Evolutionary conservation across 768 basidiomycete species (phyloP).

Genomic region (Tulasnella sp.): DNA sequence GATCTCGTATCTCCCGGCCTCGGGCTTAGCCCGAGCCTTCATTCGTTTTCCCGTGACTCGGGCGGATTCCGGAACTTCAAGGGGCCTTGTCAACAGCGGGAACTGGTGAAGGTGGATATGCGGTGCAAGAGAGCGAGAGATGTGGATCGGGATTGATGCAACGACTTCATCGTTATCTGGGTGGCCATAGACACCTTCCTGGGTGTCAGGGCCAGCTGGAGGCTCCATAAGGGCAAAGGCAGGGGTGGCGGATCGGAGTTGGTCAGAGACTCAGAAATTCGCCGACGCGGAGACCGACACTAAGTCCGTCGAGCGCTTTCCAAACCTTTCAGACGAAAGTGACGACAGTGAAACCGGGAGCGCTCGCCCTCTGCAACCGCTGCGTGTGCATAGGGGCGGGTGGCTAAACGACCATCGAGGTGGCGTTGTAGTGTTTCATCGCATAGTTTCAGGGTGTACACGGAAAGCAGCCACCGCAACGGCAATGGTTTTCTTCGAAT

Average conservation of each 20-base stretch:
- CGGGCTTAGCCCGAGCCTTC: conserved; percentile 65
- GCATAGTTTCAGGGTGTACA: neutral
- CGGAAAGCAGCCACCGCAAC: neutral
- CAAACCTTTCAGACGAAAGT: neutral
- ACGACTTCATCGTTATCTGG: conserved; percentile 21
- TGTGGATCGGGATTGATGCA: conserved; percentile 63
- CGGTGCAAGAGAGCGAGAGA: conserved; percentile 57
- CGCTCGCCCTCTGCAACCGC: neutral
- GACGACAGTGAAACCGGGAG: neutral
- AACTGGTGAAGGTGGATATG: conserved; percentile 78
- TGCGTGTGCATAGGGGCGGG: neutral
- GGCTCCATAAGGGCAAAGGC: neutral
- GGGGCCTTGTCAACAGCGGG: conserved; percentile 67
- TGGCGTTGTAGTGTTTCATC: neutral
- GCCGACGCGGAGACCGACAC: neutral
- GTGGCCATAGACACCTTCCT: neutral
- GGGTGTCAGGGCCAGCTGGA: neutral
- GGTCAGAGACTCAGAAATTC: neutral
- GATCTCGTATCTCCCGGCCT: conserved; percentile 61
- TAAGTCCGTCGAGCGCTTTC: neutral
- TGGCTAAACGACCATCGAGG: neutral
- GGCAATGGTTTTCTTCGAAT: neutral
- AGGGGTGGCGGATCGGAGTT: neutral
- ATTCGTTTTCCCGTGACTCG: conserved; percentile 64
- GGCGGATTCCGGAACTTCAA: conserved; percentile 75